phyloP scores from a whole-genome alignment of 768 basidiomycete species.

The Boletus vinaceobasis region DNA sequence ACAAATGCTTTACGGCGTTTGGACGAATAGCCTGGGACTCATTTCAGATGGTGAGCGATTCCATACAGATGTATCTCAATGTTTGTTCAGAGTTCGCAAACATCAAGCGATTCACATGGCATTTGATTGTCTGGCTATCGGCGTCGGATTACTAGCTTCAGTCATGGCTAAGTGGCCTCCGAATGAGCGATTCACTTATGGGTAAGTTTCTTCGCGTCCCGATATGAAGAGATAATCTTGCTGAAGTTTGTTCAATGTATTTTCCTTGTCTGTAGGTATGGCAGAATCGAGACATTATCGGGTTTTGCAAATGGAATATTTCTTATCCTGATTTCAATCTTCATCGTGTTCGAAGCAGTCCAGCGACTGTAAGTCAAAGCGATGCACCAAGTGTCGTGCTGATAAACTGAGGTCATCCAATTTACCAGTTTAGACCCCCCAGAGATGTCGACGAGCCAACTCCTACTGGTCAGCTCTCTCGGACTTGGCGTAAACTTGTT shows the following conservation, averaged over 20 bases:
- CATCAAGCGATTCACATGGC: constrained; percentile 96
- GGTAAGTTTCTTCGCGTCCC: constrained; percentile 45
- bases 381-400: constrained; percentile 19
- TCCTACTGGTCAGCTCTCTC: constrained; percentile 82
- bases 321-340: constrained; percentile 89
- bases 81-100: constrained; percentile 1
- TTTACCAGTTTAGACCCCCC: constrained; percentile 78
- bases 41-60: constrained; percentile 87
- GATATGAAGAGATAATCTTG: not conserved
- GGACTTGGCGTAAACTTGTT: constrained; percentile 94
- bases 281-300: constrained; percentile 93
- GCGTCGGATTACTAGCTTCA: constrained; percentile 90
- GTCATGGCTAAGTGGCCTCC: constrained; percentile 99
- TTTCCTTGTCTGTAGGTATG: constrained; percentile 56
- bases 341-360: constrained; percentile 97
- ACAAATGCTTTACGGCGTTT: constrained; percentile 95
- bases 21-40: constrained; percentile 94
- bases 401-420: not conserved
- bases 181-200: constrained; percentile 93
- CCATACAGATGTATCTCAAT: not conserved
- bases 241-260: not conserved
- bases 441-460: constrained; percentile 94
- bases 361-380: constrained; percentile 69
- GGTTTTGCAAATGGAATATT: constrained; percentile 98
- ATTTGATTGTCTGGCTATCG: constrained; percentile 97